Base-by-base conservation (phyloP, 2,329 filamentous ascomycete genomes). In the Botrytis fabae region DNA sequence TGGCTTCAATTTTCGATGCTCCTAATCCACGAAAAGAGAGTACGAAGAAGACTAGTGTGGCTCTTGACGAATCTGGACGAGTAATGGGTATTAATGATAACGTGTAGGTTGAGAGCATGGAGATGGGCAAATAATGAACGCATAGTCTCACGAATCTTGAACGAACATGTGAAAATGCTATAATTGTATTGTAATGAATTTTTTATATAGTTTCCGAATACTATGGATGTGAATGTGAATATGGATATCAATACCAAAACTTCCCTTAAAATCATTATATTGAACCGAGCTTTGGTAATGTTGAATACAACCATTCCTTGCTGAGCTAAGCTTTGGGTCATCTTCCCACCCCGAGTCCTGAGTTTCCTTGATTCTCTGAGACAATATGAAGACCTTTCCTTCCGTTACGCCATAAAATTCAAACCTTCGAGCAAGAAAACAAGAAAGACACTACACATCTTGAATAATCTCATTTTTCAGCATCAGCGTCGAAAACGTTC, bases 1-100 rank as follows among this genome's bases (percentile, higher is more conserved):
- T 78, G 73, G 46, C 62, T 40, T 72, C 75, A 35, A 77, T 79
- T 38, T 80, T 80, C 32, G 69, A 76, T 66, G 64, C 25, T 40
- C 63, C 32, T 14, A 66, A 66, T 32, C 12, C 51, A 44, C 57
- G 48, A 10, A 54, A 57, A 12, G 65, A 59, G 28, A 69, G 51
- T 9, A 59, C 51, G 3, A 59, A 59, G n/a, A 69, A 69, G 48
- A 69, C 51, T 6, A 35, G 4, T 16, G 35, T 69, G 12, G 12
- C 12, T 20, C n/a, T 69, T 69, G 65, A 69, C 16, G 65, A 44
- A 22, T 69, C 48, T 28, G 48, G 65, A 32, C 65, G 38, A 35
- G 65, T 69, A 54, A 54, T 57, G 18, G 51, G 38, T 40, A 42
- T 57, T n/a, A 32, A 57, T 42, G 35, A 57, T 25, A n/a, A 54